Conservation (phyloP, 768 basidiomycete genomes). For the Pisolithus tinctorius region DNA sequence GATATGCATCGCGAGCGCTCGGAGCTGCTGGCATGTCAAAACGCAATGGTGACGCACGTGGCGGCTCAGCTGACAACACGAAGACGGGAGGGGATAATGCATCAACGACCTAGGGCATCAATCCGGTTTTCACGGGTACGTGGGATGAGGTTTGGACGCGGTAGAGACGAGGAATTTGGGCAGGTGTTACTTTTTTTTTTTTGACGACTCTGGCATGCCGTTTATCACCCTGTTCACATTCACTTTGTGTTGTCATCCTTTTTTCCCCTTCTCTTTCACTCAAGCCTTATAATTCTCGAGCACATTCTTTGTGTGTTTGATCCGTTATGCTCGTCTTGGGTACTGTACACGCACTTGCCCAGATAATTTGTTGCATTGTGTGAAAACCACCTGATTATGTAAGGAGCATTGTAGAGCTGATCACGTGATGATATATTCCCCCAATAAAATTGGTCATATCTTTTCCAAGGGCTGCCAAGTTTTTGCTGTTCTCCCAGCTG, state of each 20-base stretch:
- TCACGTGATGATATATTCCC: not conserved
- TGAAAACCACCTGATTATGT: not conserved
- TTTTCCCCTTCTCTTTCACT: slow-evolving; percentile 4
- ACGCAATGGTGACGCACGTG: slow-evolving; percentile 24
- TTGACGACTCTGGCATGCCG: slow-evolving; percentile 9
- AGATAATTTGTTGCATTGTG: slow-evolving; percentile 11
- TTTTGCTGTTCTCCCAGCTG: too few species aligned
- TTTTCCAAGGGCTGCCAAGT: too few species aligned
- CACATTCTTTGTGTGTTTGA: slow-evolving; percentile 16
- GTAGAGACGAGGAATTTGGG: slow-evolving; percentile 12
- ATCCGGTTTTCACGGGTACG: not conserved
- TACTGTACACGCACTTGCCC: slow-evolving; percentile 7
- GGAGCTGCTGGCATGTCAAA: slow-evolving; percentile 62
- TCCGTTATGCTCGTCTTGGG: slow-evolving; percentile 16
- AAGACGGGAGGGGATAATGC: slow-evolving; percentile 18
- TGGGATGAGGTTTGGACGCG: slow-evolving; percentile 2
- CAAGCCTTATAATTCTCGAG: slow-evolving; percentile 11
- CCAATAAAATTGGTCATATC: not conserved
- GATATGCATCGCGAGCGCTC: slow-evolving; percentile 60
- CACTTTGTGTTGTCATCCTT: slow-evolving; percentile 5
- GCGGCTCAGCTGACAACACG: slow-evolving; percentile 22
- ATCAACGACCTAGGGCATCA: slow-evolving; percentile 8
- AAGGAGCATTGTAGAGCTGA: not conserved
- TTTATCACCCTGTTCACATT: slow-evolving; percentile 5
- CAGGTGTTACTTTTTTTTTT: slow-evolving; percentile 4